Evolutionary conservation across 2,329 filamentous ascomycete species (phyloP), one percentile per base, ranked within the genome.

Genomic region (Pseudopyrenochaeta lycopersici): DNA sequence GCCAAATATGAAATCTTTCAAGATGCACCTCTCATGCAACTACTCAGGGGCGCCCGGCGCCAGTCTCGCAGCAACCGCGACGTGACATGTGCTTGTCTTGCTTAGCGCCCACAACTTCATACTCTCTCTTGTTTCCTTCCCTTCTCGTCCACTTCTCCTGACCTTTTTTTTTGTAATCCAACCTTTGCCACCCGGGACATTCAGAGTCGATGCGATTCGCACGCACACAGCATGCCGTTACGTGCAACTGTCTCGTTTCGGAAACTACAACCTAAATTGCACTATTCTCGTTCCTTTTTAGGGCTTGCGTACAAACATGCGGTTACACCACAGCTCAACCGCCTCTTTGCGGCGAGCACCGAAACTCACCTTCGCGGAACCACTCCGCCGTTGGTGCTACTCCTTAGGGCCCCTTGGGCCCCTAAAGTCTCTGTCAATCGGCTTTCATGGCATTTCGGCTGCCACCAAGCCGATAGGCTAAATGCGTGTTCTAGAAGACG

Each of bases 401-500:
- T 17, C 11, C 27, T 29, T 30, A 39, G 29, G 14, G 31, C 3
- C 18, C 39, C 30, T 27, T 4, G 23, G 23, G 23, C 23, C 4
- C 4, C 23, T 38, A 18, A 45, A 20, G 40, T 46, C 21, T 41
- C 33, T 43, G 40, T 46, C 32, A 27, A 30, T 31, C 15, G 45
- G 15, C 15, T 20, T 20, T 38, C 17, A 49, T 40, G 45, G 48
- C 44, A 47, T 52, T 49, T 56, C 43, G 39, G 58, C 32, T 46
- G 20, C 21, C 1, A 11, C 11, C 20, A 6, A 17, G 30, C 46
- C 46, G 50, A 11, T 42, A 47, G 46, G 46, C 43, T 53, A 51
- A 50, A 44, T 21, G 35, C 6, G 30, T 33, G 43, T 62, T 62
- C 60, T 56, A 58, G 60, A 62, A 62, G 39, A 48, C 41, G 33